Conservation (phyloP, 2,329 filamentous ascomycete genomes). For the Aspergillus novoparasiticus region DNA sequence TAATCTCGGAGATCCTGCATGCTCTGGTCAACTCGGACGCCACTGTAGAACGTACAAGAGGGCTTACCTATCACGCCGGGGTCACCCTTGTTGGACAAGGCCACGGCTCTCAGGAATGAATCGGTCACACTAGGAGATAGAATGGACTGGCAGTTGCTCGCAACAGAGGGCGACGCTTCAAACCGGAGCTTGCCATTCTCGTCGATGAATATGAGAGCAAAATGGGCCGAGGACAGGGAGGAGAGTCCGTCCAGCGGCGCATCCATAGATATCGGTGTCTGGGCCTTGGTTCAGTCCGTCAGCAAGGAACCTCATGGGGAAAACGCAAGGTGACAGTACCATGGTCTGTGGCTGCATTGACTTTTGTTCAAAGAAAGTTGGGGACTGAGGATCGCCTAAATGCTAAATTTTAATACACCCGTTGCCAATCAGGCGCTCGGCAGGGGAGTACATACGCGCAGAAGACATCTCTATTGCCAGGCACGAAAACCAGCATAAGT, state of each 20-base stretch:
- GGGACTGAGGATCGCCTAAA: constrained; percentile 16
- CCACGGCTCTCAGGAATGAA: constrained; percentile 34
- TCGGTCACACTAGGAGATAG: constrained; percentile 32
- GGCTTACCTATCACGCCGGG: constrained; percentile 24
- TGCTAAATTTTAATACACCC: constrained; percentile 16
- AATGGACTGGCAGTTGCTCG: constrained; percentile 29
- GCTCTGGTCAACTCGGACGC: neutral
- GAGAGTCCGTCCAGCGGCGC: constrained; percentile 24
- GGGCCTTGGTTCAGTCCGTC: constrained; percentile 15
- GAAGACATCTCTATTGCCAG: constrained; percentile 17
- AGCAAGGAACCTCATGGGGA: neutral
- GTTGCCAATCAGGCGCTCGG: constrained; percentile 10
- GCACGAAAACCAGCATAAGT: constrained; percentile 15
- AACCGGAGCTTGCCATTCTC: constrained; percentile 33
- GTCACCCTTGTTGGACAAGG: constrained; percentile 26
- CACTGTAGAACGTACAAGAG: neutral
- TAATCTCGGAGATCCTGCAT: constrained; percentile 8
- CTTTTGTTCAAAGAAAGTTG: constrained; percentile 17
- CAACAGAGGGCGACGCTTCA: constrained; percentile 33
- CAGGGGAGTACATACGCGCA: constrained; percentile 14
- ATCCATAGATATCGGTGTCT: constrained; percentile 25
- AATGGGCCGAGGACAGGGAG: constrained; percentile 30
- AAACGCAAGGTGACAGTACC: constrained; percentile 15
- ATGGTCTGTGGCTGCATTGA: constrained; percentile 16
- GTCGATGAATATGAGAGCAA: constrained; percentile 37